Evolutionary conservation across 2,329 filamentous ascomycete species (phyloP).

Genomic region (Botrytis medusae): DNA sequence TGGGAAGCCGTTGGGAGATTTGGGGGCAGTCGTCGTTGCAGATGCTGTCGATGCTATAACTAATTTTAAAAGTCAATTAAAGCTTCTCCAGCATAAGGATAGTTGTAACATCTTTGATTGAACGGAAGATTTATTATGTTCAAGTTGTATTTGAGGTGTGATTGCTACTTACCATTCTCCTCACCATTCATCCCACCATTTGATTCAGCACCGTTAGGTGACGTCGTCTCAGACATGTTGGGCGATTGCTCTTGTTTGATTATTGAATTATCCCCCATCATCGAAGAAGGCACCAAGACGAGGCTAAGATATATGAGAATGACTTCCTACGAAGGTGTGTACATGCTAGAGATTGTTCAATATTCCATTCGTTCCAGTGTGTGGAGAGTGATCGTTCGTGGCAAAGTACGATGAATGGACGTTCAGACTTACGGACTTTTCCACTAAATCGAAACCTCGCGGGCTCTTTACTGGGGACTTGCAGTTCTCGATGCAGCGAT

Average conservation of each 20-base stretch:
- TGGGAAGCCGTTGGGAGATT: conserved; percentile 50
- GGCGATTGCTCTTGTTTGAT: conserved; percentile 32
- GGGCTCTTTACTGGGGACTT: conserved; percentile 33
- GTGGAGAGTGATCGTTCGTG: conserved; percentile 29
- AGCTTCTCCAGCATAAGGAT: not conserved
- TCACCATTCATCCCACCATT: conserved; percentile 34
- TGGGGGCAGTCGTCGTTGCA: conserved; percentile 26
- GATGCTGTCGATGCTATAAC: conserved; percentile 24
- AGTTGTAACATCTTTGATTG: not conserved
- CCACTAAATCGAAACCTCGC: conserved; percentile 33
- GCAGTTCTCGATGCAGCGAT: conserved; percentile 31
- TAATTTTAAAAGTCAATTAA: not conserved
- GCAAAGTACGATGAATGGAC: conserved; percentile 26
- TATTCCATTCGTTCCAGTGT: conserved; percentile 29
- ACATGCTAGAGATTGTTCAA: conserved; percentile 36
- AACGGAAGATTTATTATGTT: not conserved
- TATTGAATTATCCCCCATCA: conserved; percentile 35
- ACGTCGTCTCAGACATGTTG: conserved; percentile 38
- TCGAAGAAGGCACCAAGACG: conserved; percentile 24
- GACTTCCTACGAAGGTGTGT: conserved; percentile 27
- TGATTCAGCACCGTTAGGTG: conserved; percentile 32
- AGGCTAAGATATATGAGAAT: conserved; percentile 28
- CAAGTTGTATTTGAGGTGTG: not conserved
- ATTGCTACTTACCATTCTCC: conserved; percentile 37
- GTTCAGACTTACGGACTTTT: conserved; percentile 33